Evolutionary conservation across 805 yeast species (phyloP).

Genomic region (Teunomyces gatunensis): DNA sequence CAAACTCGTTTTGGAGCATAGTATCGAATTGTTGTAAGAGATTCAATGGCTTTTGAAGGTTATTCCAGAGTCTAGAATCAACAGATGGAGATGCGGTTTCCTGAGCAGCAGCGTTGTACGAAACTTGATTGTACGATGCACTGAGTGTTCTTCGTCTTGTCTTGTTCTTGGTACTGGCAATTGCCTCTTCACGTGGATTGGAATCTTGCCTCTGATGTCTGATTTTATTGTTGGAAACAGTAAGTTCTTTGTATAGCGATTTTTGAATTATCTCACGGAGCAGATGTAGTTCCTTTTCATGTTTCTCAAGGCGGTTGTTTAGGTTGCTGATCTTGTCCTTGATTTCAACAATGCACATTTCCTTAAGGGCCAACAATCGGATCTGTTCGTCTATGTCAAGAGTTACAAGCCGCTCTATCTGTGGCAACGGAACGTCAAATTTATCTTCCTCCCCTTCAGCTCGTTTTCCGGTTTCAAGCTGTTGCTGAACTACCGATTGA

Average conservation of each 20-base stretch:
- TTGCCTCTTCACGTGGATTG: constrained; percentile 27
- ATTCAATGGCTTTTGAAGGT: constrained; percentile 33
- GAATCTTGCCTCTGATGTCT: constrained; percentile 17
- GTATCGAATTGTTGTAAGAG: constrained; percentile 68
- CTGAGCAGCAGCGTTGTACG: not conserved
- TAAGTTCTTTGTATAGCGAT: constrained; percentile 42
- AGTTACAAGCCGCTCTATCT: constrained; percentile 22
- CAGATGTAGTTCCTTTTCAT: constrained; percentile 49
- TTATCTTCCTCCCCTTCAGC: constrained; percentile 15
- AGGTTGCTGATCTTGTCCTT: constrained; percentile 53
- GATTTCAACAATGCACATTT: constrained; percentile 63
- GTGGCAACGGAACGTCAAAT: constrained; percentile 32
- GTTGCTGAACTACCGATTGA: not conserved
- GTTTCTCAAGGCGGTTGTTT: constrained; percentile 33
- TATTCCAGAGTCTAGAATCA: constrained; percentile 29
- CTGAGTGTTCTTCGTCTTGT: constrained; percentile 12
- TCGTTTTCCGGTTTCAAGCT: not conserved
- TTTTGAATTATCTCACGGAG: constrained; percentile 48
- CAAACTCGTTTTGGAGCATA: constrained; percentile 63
- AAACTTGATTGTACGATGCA: constrained; percentile 4
- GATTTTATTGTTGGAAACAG: constrained; percentile 1
- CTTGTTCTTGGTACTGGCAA: constrained; percentile 29
- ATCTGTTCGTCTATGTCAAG: constrained; percentile 52
- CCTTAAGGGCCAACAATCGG: constrained; percentile 63
- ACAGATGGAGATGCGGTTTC: constrained; percentile 3